Evolutionary conservation across 257 asterid species (phyloP).

Genomic region (Striga asiatica): DNA sequence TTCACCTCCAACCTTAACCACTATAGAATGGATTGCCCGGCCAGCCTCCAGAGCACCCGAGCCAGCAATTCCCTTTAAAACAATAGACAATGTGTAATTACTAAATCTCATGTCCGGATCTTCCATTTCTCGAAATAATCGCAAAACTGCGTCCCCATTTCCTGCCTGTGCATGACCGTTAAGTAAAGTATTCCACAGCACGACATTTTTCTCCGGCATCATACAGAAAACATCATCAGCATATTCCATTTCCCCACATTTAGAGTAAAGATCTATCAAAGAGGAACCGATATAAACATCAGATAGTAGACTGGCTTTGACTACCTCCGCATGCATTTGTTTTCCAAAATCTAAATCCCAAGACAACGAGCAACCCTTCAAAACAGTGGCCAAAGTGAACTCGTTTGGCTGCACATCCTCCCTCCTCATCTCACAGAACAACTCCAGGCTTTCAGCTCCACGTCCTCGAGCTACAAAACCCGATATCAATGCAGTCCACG

Average conservation of each 20-base stretch:
- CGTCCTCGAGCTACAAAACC: conserved; percentile 72
- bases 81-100: conserved; percentile 54
- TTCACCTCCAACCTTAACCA: conserved; percentile 48
- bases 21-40: conserved; percentile 52
- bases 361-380: conserved; percentile 64
- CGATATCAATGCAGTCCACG: conserved; percentile 72
- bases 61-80: conserved; percentile 62
- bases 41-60: conserved; percentile 38
- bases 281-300: conserved; percentile 72
- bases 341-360: conserved; percentile 54
- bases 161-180: conserved; percentile 75
- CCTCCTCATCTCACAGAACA: conserved; percentile 58
- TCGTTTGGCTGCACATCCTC: conserved; percentile 57
- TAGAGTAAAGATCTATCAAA: conserved; percentile 58
- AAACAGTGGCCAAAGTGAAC: conserved; percentile 61
- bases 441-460: conserved; percentile 36
- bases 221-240: conserved; percentile 45
- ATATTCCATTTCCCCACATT: conserved; percentile 54
- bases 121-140: conserved; percentile 37
- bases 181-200: conserved; percentile 69
- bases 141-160: conserved; percentile 49
- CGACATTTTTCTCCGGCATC: conserved; percentile 64
- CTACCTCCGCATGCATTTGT: conserved; percentile 63
- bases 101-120: conserved; percentile 52
- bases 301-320: conserved; percentile 44